Conservation (phyloP, 2,329 filamentous ascomycete species). For the Aspergillus calidoustus region DNA sequence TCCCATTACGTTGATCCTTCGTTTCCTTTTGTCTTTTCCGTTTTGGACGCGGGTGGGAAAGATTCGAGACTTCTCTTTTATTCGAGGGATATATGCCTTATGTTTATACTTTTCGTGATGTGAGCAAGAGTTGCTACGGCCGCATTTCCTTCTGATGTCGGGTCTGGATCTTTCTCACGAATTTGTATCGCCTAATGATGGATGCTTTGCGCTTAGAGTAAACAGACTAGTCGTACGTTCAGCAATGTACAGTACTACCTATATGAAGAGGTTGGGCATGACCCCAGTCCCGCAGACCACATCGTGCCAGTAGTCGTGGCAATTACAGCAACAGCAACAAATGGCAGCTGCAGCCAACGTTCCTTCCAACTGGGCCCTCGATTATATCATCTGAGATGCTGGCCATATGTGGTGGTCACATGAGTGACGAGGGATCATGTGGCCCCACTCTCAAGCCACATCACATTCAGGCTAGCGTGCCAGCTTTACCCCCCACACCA, state of each 20-base stretch:
- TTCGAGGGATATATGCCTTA: slow-evolving; percentile 19
- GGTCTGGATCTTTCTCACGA: slow-evolving; percentile 26
- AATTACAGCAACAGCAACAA: neutral
- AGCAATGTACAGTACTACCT: slow-evolving; percentile 16
- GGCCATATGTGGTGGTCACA: neutral
- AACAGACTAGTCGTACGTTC: slow-evolving; percentile 11
- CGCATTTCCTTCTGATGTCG: slow-evolving; percentile 22
- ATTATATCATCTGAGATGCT: neutral
- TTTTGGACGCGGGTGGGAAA: slow-evolving; percentile 21
- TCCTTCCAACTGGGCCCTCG: neutral
- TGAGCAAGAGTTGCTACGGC: slow-evolving; percentile 19
- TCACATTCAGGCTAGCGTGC: neutral
- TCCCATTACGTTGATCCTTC: slow-evolving; percentile 19
- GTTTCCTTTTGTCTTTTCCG: slow-evolving; percentile 14
- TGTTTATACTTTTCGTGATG: slow-evolving; percentile 22
- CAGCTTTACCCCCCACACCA: neutral
- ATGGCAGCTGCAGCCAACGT: neutral
- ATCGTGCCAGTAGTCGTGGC: neutral
- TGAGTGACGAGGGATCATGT: neutral
- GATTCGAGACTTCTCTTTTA: slow-evolving; percentile 16
- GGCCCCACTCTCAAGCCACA: neutral
- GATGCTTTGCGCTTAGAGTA: slow-evolving; percentile 26
- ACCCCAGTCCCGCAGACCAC: neutral
- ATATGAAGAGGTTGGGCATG: neutral
- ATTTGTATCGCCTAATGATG: slow-evolving; percentile 34